Percentiles rank a stretch among this genome's conserved stretches.
phyloP scores from a whole-genome alignment of 75 land plant species.

The Sequoiadendron giganteum region DNA sequence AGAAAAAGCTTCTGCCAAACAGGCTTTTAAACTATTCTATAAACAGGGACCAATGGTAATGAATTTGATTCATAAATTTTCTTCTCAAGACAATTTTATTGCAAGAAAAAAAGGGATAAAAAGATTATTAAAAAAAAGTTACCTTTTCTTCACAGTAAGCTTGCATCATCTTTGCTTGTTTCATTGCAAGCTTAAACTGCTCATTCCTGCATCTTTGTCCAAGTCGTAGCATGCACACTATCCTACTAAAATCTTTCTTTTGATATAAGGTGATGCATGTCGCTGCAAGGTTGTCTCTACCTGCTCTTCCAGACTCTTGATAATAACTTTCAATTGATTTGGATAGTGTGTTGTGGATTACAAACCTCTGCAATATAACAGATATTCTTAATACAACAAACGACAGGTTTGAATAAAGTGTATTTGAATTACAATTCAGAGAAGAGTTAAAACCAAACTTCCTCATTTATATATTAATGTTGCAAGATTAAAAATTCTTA shows the following conservation, averaged over 20 bases:
- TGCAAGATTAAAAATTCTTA: background rate
- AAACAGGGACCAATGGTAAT: background rate
- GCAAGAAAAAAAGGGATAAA: background rate
- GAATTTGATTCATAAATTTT: slow-evolving; percentile 1
- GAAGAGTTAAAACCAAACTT: background rate
- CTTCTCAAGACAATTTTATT: background rate
- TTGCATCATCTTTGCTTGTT: slow-evolving; percentile 78
- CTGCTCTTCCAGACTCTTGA: slow-evolving; percentile 96
- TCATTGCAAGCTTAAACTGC: slow-evolving; percentile 64
- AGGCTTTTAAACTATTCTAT: background rate
- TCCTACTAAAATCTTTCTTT: slow-evolving; percentile 91
- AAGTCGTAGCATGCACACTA: slow-evolving; percentile 77
- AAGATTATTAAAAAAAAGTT: background rate
- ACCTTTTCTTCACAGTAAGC: slow-evolving; percentile 86
- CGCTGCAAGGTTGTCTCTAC: slow-evolving; percentile 71
- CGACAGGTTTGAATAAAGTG: background rate
- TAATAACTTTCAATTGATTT: slow-evolving; percentile 93
- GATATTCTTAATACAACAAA: background rate
- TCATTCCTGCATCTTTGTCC: slow-evolving; percentile 44
- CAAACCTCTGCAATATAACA: slow-evolving; percentile 64
- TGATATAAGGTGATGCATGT: slow-evolving; percentile 69
- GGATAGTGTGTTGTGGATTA: slow-evolving; percentile 82
- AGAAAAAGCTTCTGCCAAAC: background rate
- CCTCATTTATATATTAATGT: background rate
- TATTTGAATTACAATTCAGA: background rate